phyloP scores from a whole-genome alignment of 306 rosid species.

The Cucumis cinereus region DNA sequence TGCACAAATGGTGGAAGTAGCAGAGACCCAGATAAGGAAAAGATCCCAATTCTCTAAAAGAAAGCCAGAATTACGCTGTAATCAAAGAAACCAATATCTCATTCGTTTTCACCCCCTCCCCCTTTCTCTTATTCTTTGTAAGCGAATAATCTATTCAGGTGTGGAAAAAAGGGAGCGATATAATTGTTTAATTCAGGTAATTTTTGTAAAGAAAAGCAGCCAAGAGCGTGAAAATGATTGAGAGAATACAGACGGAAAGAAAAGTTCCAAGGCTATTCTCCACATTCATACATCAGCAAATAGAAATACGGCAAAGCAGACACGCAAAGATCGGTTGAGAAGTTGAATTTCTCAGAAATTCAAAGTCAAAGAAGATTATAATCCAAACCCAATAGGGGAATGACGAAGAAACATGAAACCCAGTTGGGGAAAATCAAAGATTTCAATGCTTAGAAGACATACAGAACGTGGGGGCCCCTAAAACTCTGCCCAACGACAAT shows the following conservation, averaged over 20 bases:
- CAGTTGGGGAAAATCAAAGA: slow-evolving; percentile 17
- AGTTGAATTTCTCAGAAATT: slow-evolving; percentile 27
- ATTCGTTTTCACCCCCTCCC: background rate
- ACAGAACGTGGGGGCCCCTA: slow-evolving; percentile 4
- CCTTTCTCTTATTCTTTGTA: slow-evolving; percentile 8
- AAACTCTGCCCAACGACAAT: slow-evolving; percentile 5
- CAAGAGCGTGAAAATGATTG: slow-evolving; percentile 13
- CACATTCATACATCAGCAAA: slow-evolving; percentile 15
- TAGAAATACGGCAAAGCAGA: background rate
- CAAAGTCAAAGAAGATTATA: slow-evolving; percentile 43
- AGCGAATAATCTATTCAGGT: slow-evolving; percentile 15
- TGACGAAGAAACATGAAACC: slow-evolving; percentile 38
- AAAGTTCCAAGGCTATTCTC: slow-evolving; percentile 13
- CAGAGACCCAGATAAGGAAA: slow-evolving; percentile 37
- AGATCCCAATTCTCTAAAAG: slow-evolving; percentile 29
- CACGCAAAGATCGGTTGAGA: slow-evolving; percentile 1
- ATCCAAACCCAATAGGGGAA: slow-evolving; percentile 25
- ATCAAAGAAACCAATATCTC: slow-evolving; percentile 2
- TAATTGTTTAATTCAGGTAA: slow-evolving; percentile 10
- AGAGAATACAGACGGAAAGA: slow-evolving; percentile 3
- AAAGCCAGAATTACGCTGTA: slow-evolving; percentile 24
- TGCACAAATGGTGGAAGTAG: slow-evolving; percentile 19
- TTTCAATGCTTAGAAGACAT: slow-evolving; percentile 5
- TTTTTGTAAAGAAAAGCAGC: slow-evolving; percentile 11
- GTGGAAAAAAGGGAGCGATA: slow-evolving; percentile 1